These are phyloP conservation scores for Curvularia sp. DNA, from an alignment of 2,329 filamentous ascomycete genomes.

Conservation along the genomic window DNA sequence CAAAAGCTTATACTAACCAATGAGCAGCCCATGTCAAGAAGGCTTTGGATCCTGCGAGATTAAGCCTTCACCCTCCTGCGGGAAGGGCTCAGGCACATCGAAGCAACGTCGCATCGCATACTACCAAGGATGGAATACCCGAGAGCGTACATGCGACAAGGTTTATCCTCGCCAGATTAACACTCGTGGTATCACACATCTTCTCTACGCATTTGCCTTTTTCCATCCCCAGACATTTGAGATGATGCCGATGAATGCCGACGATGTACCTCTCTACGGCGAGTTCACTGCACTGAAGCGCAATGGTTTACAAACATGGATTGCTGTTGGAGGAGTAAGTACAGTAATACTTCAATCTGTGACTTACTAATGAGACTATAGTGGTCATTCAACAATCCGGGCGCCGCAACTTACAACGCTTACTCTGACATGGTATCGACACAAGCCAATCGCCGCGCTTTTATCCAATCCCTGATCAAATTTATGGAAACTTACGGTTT, in stretches of 20 bases:
- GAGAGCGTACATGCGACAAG: slow-evolving; percentile 14
- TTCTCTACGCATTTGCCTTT: slow-evolving; percentile 42
- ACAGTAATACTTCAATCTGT: too few relatives aligned
- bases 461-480: slow-evolving; percentile 34
- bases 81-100: slow-evolving; percentile 1
- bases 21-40: slow-evolving; percentile 11
- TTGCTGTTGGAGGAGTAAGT: slow-evolving; percentile 56
- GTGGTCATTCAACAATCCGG: slow-evolving; percentile 53
- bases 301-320: slow-evolving; percentile 46
- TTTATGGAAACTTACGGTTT: slow-evolving; percentile 55
- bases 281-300: slow-evolving; percentile 46
- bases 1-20: too few relatives aligned
- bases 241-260: slow-evolving; percentile 29
- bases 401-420: slow-evolving; percentile 30
- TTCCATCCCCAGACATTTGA: slow-evolving; percentile 34
- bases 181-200: slow-evolving; percentile 43
- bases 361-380: too few relatives aligned
- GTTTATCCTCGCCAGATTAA: slow-evolving; percentile 38
- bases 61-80: slow-evolving; percentile 6
- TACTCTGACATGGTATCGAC: slow-evolving; percentile 42
- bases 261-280: slow-evolving; percentile 30
- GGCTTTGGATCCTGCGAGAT: slow-evolving; percentile 14
- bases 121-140: slow-evolving; percentile 17
- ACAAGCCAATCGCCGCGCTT: not conserved
- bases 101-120: slow-evolving; percentile 8